Evolutionary conservation across 1,139 yeast genomes (phyloP).

Genomic region (Sugiyamaella xylanicola): DNA sequence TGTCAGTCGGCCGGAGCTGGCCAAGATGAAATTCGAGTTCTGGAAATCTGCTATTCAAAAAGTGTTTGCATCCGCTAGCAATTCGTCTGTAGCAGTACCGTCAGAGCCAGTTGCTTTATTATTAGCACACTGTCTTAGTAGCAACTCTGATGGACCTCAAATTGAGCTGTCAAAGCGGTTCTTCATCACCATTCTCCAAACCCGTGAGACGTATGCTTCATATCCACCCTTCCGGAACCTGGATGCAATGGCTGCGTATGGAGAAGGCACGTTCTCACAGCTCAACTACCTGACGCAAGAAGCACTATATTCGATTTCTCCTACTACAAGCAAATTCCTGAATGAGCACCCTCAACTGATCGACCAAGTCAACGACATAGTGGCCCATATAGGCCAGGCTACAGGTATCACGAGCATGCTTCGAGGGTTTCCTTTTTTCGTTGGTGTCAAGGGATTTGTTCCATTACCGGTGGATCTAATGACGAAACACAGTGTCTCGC

Average conservation of each 20-base stretch:
- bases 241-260: slow-evolving; percentile 70
- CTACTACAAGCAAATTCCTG: slow-evolving; percentile 55
- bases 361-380: slow-evolving; percentile 54
- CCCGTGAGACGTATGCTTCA: slow-evolving; percentile 54
- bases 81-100: slow-evolving; percentile 30
- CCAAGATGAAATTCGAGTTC: slow-evolving; percentile 44
- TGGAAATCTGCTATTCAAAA: slow-evolving; percentile 45
- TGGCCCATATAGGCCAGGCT: slow-evolving; percentile 85
- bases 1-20: slow-evolving; percentile 44
- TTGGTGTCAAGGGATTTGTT: slow-evolving; percentile 51
- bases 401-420: slow-evolving; percentile 70
- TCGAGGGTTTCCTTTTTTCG: slow-evolving; percentile 63
- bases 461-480: slow-evolving; percentile 64
- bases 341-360: slow-evolving; percentile 49
- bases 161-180: slow-evolving; percentile 55
- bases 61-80: slow-evolving; percentile 31
- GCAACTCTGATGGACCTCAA: slow-evolving; percentile 31
- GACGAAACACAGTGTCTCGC: slow-evolving; percentile 58
- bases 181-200: slow-evolving; percentile 62
- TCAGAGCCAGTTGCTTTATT: slow-evolving; percentile 66
- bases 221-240: slow-evolving; percentile 53
- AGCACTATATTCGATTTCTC: slow-evolving; percentile 61
- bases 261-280: slow-evolving; percentile 81
- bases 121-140: slow-evolving; percentile 38
- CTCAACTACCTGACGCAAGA: slow-evolving; percentile 69